These are phyloP conservation scores for Coemansia sp. DNA, from an alignment of 192 early-diverging fungal genomes.

Conservation along the genomic window DNA sequence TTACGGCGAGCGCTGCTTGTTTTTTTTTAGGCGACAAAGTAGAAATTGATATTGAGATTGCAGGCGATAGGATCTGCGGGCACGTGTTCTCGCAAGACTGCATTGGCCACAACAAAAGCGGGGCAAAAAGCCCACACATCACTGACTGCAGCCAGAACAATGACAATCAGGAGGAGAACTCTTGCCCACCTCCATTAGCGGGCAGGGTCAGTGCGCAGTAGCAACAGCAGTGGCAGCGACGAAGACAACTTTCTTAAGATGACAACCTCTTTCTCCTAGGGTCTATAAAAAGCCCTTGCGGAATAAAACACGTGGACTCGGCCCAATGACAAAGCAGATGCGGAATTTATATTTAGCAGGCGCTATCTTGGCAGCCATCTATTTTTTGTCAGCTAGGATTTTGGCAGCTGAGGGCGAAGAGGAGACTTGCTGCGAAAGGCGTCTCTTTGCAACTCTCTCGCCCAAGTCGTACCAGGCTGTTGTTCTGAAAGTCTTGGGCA, in stretches of 20 bases:
- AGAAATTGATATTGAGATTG: too few species aligned
- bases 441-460: not conserved
- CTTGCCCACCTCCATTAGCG: slow-evolving; percentile 4
- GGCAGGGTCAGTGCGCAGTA: slow-evolving; percentile 5
- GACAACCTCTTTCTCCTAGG: not conserved
- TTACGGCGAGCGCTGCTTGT: not conserved
- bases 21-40: not conserved
- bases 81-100: slow-evolving; percentile 7
- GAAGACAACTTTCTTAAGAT: not conserved
- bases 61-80: not conserved
- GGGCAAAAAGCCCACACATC: not conserved
- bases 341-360: not conserved
- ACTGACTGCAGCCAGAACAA: slow-evolving; percentile 2
- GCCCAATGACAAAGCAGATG: slow-evolving; percentile 7
- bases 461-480: not conserved
- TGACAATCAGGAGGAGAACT: not conserved
- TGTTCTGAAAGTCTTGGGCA: not conserved
- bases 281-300: not conserved
- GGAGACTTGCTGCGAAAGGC: not conserved
- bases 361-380: not conserved
- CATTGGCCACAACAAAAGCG: not conserved
- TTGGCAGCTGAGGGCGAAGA: not conserved
- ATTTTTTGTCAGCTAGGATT: not conserved
- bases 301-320: not conserved
- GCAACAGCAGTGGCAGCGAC: not conserved